These are phyloP conservation scores for Eucalyptus albens DNA, from an alignment of 345 rosid genomes.

Conservation along the genomic window DNA sequence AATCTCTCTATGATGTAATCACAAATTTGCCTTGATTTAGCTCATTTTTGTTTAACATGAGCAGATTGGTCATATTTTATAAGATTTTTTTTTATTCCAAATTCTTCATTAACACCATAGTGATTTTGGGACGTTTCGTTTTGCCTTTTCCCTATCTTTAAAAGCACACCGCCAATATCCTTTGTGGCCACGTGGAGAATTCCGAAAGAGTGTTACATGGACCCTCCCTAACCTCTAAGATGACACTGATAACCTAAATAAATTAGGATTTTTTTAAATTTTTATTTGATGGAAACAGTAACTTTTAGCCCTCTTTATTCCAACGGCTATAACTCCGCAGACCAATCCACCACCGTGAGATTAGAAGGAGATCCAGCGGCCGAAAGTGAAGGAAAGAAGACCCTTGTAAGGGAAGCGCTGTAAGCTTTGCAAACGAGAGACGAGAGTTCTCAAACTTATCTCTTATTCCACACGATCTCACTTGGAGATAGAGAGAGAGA, in stretches of 20 bases:
- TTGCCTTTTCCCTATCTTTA: not conserved
- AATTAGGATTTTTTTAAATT: too few relatives aligned
- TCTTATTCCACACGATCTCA: not conserved
- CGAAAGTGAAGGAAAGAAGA: too few relatives aligned
- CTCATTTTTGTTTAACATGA: fast-evolving
- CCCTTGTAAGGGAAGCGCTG: fast-evolving
- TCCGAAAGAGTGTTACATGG: not conserved
- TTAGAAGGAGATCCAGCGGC: too few relatives aligned
- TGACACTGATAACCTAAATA: not conserved
- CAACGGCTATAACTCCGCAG: not conserved
- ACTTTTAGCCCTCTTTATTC: not conserved
- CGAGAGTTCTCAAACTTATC: too few relatives aligned
- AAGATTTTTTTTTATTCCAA: not conserved
- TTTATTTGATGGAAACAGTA: too few relatives aligned
- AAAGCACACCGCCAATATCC: not conserved
- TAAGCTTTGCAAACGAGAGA: too few relatives aligned
- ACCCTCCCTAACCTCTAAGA: not conserved
- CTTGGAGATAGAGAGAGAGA: not conserved
- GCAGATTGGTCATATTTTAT: not conserved
- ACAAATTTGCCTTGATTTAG: not conserved
- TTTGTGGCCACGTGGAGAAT: not conserved
- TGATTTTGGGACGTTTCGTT: not conserved
- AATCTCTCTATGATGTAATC: not conserved
- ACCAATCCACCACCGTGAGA: too few relatives aligned
- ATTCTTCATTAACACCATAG: not conserved